phyloP scores from a whole-genome alignment of 768 basidiomycete species.

The Phylloporus arenicola region DNA sequence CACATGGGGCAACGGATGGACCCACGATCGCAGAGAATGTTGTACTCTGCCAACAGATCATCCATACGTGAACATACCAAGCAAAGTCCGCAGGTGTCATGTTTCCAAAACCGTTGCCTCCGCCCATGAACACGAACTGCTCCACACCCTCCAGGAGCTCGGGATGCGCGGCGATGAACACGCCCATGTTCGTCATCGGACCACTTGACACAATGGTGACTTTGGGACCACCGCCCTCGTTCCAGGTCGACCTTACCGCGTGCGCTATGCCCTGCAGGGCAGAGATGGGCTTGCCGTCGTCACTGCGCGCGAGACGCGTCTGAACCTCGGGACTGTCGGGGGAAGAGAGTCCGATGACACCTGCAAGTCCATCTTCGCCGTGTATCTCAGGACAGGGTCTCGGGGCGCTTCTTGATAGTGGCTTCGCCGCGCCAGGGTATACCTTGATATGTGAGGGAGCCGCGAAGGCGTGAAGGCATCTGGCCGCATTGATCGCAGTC shows the following conservation, averaged over 20 bases:
- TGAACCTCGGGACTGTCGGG: conserved; percentile 44
- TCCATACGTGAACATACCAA: not conserved
- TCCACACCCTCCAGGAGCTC: conserved; percentile 45
- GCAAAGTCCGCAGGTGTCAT: conserved; percentile 44
- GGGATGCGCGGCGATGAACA: conserved; percentile 58
- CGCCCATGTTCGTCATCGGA: conserved; percentile 78
- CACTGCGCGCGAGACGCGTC: conserved; percentile 42
- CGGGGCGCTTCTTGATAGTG: conserved; percentile 44
- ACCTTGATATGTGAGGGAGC: conserved; percentile 54
- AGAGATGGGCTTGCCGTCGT: conserved; percentile 38
- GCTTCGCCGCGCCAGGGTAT: conserved; percentile 68
- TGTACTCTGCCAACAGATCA: too few relatives aligned
- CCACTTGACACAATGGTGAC: conserved; percentile 72
- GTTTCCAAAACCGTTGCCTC: conserved; percentile 83
- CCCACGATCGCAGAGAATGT: too few relatives aligned
- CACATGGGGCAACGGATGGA: conserved; percentile 39
- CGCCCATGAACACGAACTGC: conserved; percentile 75
- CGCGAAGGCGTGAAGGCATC: conserved; percentile 71
- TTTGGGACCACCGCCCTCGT: conserved; percentile 51
- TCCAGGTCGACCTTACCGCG: conserved; percentile 51
- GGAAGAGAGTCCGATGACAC: conserved; percentile 70
- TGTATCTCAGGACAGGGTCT: conserved; percentile 76
- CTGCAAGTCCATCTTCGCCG: conserved; percentile 76
- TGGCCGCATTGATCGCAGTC: conserved; percentile 69
- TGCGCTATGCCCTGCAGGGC: conserved; percentile 69